Evolutionary conservation across 768 basidiomycete genomes (phyloP).

Genomic region (Pleurotus cornucopiae): DNA sequence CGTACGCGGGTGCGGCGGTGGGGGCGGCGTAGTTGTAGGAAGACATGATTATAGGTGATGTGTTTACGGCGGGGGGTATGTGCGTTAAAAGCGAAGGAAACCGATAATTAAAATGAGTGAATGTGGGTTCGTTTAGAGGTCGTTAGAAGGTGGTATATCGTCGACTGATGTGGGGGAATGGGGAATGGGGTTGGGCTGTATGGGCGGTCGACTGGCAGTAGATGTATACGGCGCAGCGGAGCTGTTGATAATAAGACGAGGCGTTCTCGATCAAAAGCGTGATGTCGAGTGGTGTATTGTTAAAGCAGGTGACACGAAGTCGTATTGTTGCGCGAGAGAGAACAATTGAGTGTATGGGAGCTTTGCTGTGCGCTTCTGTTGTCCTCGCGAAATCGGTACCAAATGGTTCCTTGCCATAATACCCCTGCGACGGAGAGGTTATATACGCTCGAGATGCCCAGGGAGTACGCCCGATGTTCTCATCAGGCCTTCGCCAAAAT

Average conservation of each 20-base stretch:
- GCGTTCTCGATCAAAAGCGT: slow-evolving; percentile 5
- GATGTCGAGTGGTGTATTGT: slow-evolving; percentile 7
- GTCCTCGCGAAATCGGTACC: slow-evolving; percentile 9
- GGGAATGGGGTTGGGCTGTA: neutral
- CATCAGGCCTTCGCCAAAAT: neutral
- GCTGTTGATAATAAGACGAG: slow-evolving; percentile 1
- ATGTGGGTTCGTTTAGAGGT: slow-evolving; percentile 6
- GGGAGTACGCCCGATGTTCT: slow-evolving; percentile 1
- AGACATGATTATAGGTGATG: slow-evolving; percentile 35
- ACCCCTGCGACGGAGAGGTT: slow-evolving; percentile 16
- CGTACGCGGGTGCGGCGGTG: slow-evolving; percentile 52
- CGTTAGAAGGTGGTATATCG: neutral
- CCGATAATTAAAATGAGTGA: slow-evolving; percentile 1
- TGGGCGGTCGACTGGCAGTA: neutral
- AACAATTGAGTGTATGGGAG: slow-evolving; percentile 7
- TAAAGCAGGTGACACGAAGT: neutral
- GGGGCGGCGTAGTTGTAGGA: slow-evolving; percentile 36
- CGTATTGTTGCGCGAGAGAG: slow-evolving; percentile 5
- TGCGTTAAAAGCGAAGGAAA: slow-evolving; percentile 3
- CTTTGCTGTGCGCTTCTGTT: slow-evolving; percentile 3
- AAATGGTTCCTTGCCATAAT: slow-evolving; percentile 9
- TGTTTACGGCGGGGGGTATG: slow-evolving; percentile 3
- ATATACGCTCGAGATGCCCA: slow-evolving; percentile 21
- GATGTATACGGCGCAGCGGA: neutral
- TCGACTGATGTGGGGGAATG: neutral